A percentile compares a stretch with the other conserved stretches of the same genome.
phyloP scores from a whole-genome alignment of 2,329 filamentous ascomycete species.

The Nigrospora osmanthi region DNA sequence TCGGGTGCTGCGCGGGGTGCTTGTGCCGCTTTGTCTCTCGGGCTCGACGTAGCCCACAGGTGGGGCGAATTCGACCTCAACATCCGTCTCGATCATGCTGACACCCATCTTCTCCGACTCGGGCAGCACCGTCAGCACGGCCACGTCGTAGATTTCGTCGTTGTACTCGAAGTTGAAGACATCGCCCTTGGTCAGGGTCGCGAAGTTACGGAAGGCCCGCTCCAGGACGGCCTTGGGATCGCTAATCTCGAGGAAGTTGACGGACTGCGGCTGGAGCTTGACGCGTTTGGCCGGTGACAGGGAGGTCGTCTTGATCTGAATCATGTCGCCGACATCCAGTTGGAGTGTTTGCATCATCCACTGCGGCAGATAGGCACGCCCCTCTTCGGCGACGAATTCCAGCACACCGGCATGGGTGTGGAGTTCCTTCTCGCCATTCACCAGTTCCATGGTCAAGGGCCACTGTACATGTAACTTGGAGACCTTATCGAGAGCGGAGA shows the following conservation, averaged over 20 bases:
- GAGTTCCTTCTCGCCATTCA: constrained; percentile 73
- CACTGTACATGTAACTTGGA: constrained; percentile 94
- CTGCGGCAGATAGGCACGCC: constrained; percentile 89
- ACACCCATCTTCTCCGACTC: constrained; percentile 76
- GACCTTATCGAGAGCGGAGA: constrained; percentile 92
- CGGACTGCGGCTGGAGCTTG: constrained; percentile 91
- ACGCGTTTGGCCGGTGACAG: constrained; percentile 85
- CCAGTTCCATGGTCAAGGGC: constrained; percentile 92
- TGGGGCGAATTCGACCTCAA: constrained; percentile 91
- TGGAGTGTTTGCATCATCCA: constrained; percentile 95
- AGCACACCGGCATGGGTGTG: constrained; percentile 91
- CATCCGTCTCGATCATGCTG: constrained; percentile 91
- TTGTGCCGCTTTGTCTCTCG: constrained; percentile 70
- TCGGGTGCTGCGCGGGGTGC: constrained; percentile 65
- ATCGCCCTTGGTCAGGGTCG: constrained; percentile 86
- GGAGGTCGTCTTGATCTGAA: constrained; percentile 92
- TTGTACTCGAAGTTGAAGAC: constrained; percentile 97
- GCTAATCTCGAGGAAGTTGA: constrained; percentile 90
- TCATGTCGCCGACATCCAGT: constrained; percentile 85
- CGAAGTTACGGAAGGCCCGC: constrained; percentile 93
- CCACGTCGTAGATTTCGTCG: constrained; percentile 86
- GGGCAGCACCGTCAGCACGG: constrained; percentile 89
- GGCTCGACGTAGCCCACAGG: constrained; percentile 94
- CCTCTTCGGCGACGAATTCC: constrained; percentile 96
- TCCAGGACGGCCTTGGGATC: constrained; percentile 97